Evolutionary conservation across 2,329 filamentous ascomycete species (phyloP), one percentile per base, ranked within the genome.

Genomic region (Thelonectria olida): DNA sequence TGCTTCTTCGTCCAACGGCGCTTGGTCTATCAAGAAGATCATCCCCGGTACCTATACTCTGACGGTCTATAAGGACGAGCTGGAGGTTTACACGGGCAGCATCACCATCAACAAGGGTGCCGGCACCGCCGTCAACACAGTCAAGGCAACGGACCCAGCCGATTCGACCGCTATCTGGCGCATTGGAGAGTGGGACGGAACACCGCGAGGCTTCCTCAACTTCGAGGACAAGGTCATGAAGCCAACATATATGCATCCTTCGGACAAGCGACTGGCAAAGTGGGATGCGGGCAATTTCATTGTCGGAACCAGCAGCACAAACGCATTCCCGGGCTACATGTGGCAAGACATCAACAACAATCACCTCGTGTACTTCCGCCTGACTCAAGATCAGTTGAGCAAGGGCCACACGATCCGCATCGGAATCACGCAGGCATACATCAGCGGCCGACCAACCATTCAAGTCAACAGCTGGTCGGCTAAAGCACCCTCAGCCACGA

Each of bases 301-400:
- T 47, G 70, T 77, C 13, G 75, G 76, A 50, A 76, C 76, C 9
- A 74, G 73, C 22, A 62, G 73, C 5, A 67, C 69, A 3, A 75
- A 70, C 55, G 63, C 67, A 19, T 78, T 81, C 67, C 79, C 78
- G 0, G 76, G 76, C 2, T 80, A 80, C 61, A 79, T 80, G 56
- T 80, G 77, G 77, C 73, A 75, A 28, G 78, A 77, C 42, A 58
- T 80, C 50, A 80, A 80, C 70, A 80, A 78, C 66, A 72, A 75
- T 45, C 75, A 79, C 51, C 54, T 80, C 23, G 71, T 80, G 15
- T 80, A 80, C 68, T 80, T 80, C 70, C 73, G 64, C 34, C 66
- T 75, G 10, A 71, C 45, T 5, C 56, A 68, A 25, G 72, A 55
- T n/a, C 73, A 76, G 63, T 68, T 75, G 1, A 58, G 64, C 2